Conservation (phyloP, 352 stramenopile species). For the Phytophthora cajani region DNA sequence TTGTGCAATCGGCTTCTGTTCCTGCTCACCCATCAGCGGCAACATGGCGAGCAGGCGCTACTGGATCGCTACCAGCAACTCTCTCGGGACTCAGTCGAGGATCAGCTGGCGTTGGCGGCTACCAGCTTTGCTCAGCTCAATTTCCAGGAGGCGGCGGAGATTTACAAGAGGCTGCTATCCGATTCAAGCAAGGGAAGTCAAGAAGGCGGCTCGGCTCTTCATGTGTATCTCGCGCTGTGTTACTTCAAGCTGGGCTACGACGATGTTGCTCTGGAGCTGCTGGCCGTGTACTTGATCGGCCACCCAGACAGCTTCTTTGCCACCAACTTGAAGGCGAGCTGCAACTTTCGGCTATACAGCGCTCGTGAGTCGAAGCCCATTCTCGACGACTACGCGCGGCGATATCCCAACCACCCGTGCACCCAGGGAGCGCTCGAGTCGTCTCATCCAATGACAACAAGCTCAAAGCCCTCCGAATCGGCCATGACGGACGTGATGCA, state of each 20-base stretch:
- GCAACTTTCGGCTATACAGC: constrained; percentile 67
- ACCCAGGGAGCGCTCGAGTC: constrained; percentile 11
- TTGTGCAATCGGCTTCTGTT: constrained; percentile 68
- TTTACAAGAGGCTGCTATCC: constrained; percentile 70
- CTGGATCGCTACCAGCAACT: constrained; percentile 79
- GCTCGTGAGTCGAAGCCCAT: constrained; percentile 71
- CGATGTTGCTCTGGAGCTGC: constrained; percentile 69
- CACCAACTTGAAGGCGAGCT: constrained; percentile 73
- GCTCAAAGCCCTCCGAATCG: constrained; percentile 9
- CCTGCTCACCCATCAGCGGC: constrained; percentile 42
- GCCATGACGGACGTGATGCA: constrained; percentile 44
- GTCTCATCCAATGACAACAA: background rate
- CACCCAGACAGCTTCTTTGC: constrained; percentile 70
- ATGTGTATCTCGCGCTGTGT: constrained; percentile 80
- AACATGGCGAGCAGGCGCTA: constrained; percentile 77
- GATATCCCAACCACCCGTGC: constrained; percentile 48
- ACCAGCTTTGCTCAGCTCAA: constrained; percentile 59
- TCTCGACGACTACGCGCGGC: constrained; percentile 80
- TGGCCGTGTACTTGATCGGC: constrained; percentile 58
- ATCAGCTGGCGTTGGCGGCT: constrained; percentile 56
- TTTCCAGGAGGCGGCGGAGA: constrained; percentile 68
- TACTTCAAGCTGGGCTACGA: constrained; percentile 81
- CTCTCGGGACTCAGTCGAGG: constrained; percentile 26
- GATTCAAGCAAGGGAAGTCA: constrained; percentile 24
- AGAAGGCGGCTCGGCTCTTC: constrained; percentile 41